Evolutionary conservation across 2,329 filamentous ascomycete species (phyloP), one percentile per base, ranked within the genome.

Genomic region (Aspergillus sp.): DNA sequence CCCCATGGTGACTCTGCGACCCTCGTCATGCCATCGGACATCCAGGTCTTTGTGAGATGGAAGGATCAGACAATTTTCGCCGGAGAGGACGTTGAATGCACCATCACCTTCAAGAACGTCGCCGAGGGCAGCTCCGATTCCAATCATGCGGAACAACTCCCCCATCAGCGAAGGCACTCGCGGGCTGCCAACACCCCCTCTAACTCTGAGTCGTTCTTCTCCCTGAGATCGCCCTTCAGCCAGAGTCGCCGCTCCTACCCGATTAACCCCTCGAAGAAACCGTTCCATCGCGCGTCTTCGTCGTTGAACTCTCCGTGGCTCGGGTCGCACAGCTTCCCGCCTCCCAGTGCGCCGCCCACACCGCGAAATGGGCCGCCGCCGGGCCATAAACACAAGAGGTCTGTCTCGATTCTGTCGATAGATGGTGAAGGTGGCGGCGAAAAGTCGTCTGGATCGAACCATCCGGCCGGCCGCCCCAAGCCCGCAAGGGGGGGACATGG

Each of bases 41-140:
- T 98, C 58, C 83, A 88, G 60, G 89, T 95, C 62, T 94, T 89
- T 60, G 85, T 98, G 60, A 80, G 81, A 66, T 98, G 89, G 83
- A 82, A 86, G 59, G 84, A 93, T 56, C 80, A 89, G 60, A 88
- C 84, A 41, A 85, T 98, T 51, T 98, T 96, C 64, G 85, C 91
- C 36, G 91, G 91, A 61, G 91, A 98, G 69, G 82, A 94, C 54
- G 75, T 96, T 53, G 84, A 88, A 65, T 96, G 91, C 64, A 86
- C 80, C 46, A 93, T 98, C 59, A 95, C 85, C 31, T 98, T 98
- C 66, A 89, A 82, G 64, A 98, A 98, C 58, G 73, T 88, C 30
- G 67, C 72, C 17, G 59, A 72, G 30, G 64, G 46, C 39, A 45
- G 43, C 34, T 48, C 50, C 27, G 53, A 61, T 17, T 35, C 53